Conservation (phyloP, 1,139 yeast genomes). For the Hyphopichia buzzinii region DNA sequence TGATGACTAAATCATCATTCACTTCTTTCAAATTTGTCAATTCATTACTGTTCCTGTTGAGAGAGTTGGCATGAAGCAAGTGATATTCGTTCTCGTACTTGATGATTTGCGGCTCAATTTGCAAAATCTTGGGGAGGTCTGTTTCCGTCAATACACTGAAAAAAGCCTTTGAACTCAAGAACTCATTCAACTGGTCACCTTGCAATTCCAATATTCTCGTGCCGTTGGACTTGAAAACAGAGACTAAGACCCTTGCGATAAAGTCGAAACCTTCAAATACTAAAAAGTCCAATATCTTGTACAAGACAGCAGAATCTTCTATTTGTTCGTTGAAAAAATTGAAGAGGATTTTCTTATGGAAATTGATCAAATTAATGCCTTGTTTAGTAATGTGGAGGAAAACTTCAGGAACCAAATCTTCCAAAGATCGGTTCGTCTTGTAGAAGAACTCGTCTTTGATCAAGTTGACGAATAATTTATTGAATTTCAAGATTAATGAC, state of each 20-base stretch:
- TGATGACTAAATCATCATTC: slow-evolving; percentile 32
- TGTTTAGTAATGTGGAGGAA: slow-evolving; percentile 38
- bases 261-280: slow-evolving; percentile 44
- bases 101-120: slow-evolving; percentile 29
- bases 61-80: slow-evolving; percentile 39
- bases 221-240: slow-evolving; percentile 18
- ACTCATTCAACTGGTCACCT: slow-evolving; percentile 30
- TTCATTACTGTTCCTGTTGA: slow-evolving; percentile 40
- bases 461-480: slow-evolving; percentile 25
- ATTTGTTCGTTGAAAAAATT: slow-evolving; percentile 21
- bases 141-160: slow-evolving; percentile 13
- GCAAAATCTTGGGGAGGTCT: slow-evolving; percentile 15
- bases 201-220: slow-evolving; percentile 19
- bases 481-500: slow-evolving; percentile 33
- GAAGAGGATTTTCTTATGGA: slow-evolving; percentile 24
- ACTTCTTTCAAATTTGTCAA: slow-evolving; percentile 38
- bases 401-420: slow-evolving; percentile 25
- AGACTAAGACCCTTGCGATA: slow-evolving; percentile 27
- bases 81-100: slow-evolving; percentile 47
- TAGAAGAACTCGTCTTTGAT: slow-evolving; percentile 39
- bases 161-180: slow-evolving; percentile 22
- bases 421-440: slow-evolving; percentile 36
- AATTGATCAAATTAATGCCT: slow-evolving; percentile 31
- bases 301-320: slow-evolving; percentile 8
- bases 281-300: slow-evolving; percentile 33